phyloP scores from a whole-genome alignment of 139 green algal species.

The Zygnema cylindricum region DNA sequence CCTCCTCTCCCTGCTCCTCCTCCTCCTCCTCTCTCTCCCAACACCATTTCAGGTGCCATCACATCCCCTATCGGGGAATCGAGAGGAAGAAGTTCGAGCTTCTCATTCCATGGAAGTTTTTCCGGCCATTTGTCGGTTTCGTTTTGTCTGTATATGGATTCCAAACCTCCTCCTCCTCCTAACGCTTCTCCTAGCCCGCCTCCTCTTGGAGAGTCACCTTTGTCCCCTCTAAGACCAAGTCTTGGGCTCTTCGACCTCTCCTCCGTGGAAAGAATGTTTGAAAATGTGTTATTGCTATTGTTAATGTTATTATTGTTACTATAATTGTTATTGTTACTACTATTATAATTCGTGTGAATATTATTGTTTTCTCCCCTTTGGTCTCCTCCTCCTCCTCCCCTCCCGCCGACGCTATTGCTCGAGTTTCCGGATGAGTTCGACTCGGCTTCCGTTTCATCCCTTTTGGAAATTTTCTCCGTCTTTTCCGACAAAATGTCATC shows the following conservation, averaged over 20 bases:
- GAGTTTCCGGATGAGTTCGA: background rate
- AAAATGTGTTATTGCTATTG: too few relatives aligned
- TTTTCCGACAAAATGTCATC: too few relatives aligned
- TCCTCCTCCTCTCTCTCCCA: background rate
- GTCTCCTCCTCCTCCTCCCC: background rate
- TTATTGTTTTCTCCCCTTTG: background rate
- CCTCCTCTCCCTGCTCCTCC: background rate
- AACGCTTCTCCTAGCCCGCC: background rate
- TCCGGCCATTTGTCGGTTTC: too few relatives aligned
- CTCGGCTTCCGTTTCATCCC: too few relatives aligned
- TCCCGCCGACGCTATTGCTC: background rate
- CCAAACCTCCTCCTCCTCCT: background rate
- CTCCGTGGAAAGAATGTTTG: too few relatives aligned
- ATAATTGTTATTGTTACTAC: too few relatives aligned
- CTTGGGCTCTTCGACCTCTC: background rate
- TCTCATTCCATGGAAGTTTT: background rate
- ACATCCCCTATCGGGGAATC: constrained; percentile 26
- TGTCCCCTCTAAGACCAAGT: background rate
- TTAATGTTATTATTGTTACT: too few relatives aligned
- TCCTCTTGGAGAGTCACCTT: background rate
- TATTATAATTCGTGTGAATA: too few relatives aligned
- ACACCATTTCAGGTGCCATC: background rate
- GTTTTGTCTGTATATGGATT: too few relatives aligned
- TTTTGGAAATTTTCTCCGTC: too few relatives aligned
- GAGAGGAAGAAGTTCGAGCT: constrained; percentile 36